Percentiles rank a stretch among this genome's conserved stretches.
These are phyloP conservation scores for Penicillium sp. DNA, from an alignment of 2,329 filamentous ascomycete genomes.

Conservation along the genomic window DNA sequence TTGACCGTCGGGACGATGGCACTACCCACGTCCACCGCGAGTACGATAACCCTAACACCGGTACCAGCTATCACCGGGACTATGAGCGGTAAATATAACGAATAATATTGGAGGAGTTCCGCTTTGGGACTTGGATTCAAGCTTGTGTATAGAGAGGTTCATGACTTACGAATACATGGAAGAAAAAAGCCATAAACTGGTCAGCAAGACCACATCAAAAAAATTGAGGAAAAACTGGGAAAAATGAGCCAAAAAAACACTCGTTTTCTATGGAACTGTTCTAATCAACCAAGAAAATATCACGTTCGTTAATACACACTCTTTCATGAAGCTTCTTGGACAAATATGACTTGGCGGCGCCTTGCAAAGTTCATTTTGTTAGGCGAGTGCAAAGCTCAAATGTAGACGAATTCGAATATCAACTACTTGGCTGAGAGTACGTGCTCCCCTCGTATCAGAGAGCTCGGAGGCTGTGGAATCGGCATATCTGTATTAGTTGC, in stretches of 20 bases:
- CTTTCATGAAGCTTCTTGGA: neutral
- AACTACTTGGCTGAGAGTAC: too few relatives aligned
- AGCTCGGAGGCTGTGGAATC: neutral
- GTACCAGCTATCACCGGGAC: slow-evolving; percentile 35
- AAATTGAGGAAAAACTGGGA: neutral
- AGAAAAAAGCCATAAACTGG: slow-evolving; percentile 4
- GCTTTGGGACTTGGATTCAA: slow-evolving; percentile 8
- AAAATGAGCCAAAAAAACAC: slow-evolving; percentile 10
- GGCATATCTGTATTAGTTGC: neutral
- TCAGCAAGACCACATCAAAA: neutral
- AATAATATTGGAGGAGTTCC: neutral
- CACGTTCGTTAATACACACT: slow-evolving; percentile 8
- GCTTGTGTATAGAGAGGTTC: slow-evolving; percentile 9
- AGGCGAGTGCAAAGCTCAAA: too few relatives aligned
- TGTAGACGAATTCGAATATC: neutral
- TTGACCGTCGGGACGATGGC: slow-evolving; percentile 34
- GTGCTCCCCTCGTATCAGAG: too few relatives aligned
- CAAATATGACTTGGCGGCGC: neutral
- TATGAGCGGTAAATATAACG: slow-evolving; percentile 27
- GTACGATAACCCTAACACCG: slow-evolving; percentile 22
- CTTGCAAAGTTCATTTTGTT: neutral
- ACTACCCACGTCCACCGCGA: slow-evolving; percentile 33
- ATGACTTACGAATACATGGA: slow-evolving; percentile 13
- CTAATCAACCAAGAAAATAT: slow-evolving; percentile 5
- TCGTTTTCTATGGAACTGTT: slow-evolving; percentile 1